Conservation (phyloP, 345 rosid genomes). For the Mangifera indica region DNA sequence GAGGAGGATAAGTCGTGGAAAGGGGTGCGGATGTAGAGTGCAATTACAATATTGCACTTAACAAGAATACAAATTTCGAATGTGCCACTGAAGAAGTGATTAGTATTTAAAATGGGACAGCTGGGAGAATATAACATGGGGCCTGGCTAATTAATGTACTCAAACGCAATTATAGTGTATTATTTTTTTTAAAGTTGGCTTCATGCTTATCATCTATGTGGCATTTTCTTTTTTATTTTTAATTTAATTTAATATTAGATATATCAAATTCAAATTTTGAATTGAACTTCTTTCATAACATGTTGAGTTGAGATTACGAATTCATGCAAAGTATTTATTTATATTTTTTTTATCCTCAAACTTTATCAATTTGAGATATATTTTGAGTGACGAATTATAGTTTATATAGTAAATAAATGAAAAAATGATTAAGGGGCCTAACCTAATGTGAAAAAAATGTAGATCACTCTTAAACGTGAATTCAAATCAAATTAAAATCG, state of each 20-base stretch:
- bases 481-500: too few relatives aligned
- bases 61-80: not conserved
- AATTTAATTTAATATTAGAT: too few relatives aligned
- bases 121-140: not conserved
- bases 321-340: not conserved
- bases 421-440: too few relatives aligned
- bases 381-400: too few relatives aligned
- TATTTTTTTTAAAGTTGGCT: not conserved
- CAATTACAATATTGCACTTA: not conserved
- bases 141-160: constrained; percentile 1
- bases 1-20: not conserved
- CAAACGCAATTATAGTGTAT: not conserved
- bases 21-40: not conserved
- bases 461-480: too few relatives aligned
- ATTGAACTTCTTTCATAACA: not conserved
- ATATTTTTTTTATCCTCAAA: too few relatives aligned
- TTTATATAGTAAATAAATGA: too few relatives aligned
- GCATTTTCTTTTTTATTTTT: too few relatives aligned
- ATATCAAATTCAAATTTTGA: constrained; percentile 3
- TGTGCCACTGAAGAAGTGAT: not conserved
- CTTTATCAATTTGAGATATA: too few relatives aligned
- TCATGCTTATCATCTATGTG: too few relatives aligned
- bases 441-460: too few relatives aligned
- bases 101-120: not conserved
- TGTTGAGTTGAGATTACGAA: not conserved